phyloP scores from a whole-genome alignment of 495 filamentous ascomycete species.

The Pyrenula massariospora region DNA sequence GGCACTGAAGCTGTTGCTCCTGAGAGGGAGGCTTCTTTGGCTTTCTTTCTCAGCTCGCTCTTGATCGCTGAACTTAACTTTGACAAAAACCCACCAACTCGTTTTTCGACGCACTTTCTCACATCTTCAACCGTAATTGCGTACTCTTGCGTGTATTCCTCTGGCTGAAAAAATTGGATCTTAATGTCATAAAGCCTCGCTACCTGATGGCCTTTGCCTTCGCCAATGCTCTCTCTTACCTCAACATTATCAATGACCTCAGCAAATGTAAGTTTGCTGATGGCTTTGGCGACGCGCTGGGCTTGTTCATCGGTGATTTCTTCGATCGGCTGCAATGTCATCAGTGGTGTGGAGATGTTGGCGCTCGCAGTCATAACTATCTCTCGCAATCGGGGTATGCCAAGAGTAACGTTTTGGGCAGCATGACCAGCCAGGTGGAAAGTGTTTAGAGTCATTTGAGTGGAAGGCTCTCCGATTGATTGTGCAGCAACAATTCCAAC shows the following conservation, averaged over 20 bases:
- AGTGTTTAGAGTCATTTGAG: conserved; percentile 99
- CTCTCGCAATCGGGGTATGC: conserved; percentile 94
- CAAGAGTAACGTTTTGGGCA: conserved; percentile 95
- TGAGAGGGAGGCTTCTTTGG: conserved; percentile 47
- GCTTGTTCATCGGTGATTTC: conserved; percentile 58
- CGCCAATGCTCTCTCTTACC: conserved; percentile 64
- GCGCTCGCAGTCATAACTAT: conserved; percentile 96
- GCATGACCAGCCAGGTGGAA: conserved; percentile 99
- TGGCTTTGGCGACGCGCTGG: conserved; percentile 80
- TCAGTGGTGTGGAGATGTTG: conserved; percentile 77
- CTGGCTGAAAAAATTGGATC: conserved; percentile 69
- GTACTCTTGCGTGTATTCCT: conserved; percentile 77
- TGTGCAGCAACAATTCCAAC: conserved; percentile 95
- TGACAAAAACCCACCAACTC: conserved; percentile 45
- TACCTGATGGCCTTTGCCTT: conserved; percentile 47
- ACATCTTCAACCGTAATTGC: conserved; percentile 71
- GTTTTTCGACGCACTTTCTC: conserved; percentile 60
- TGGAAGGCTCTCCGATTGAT: conserved; percentile 92
- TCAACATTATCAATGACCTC: conserved; percentile 77
- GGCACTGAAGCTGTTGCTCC: conserved; percentile 57
- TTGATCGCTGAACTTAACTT: conserved; percentile 53
- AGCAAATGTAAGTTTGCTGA: conserved; percentile 76
- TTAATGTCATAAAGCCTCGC: conserved; percentile 79
- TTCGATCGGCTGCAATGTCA: conserved; percentile 71
- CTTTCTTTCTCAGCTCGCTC: conserved; percentile 70